A percentile compares a stretch with the other conserved stretches of the same genome.
Conservation (phyloP, 257 asterid species). For the Dorcoceras hygrometricum region DNA sequence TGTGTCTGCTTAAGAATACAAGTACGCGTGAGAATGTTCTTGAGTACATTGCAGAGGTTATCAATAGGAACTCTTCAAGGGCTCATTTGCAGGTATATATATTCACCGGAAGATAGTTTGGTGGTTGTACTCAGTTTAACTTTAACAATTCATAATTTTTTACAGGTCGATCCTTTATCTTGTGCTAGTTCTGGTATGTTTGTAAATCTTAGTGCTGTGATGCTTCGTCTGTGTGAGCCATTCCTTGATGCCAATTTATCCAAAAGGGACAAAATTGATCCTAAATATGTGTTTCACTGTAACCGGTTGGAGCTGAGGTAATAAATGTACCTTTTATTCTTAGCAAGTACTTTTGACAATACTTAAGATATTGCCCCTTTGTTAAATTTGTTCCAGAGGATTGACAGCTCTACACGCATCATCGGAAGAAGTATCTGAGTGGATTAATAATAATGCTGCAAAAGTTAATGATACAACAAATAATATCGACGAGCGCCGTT, state of each 20-base stretch:
- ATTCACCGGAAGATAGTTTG: background rate
- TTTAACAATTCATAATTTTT: conserved; percentile 15
- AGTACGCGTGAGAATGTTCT: conserved; percentile 80
- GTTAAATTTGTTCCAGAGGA: conserved; percentile 48
- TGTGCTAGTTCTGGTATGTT: conserved; percentile 99
- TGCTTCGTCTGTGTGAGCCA: conserved; percentile 93
- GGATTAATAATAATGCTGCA: conserved; percentile 49
- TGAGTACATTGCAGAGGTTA: conserved; percentile 81
- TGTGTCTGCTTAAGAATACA: conserved; percentile 75
- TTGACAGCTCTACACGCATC: conserved; percentile 96
- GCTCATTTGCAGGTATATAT: conserved; percentile 72
- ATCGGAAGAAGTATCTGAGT: conserved; percentile 89
- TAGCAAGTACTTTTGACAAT: conserved; percentile 9
- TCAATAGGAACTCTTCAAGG: conserved; percentile 87
- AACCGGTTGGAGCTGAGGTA: conserved; percentile 84
- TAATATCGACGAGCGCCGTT: conserved; percentile 49
- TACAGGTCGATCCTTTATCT: conserved; percentile 84
- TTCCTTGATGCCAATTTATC: conserved; percentile 83
- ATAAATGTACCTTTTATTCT: conserved; percentile 17
- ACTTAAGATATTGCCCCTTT: conserved; percentile 25
- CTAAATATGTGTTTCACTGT: conserved; percentile 62
- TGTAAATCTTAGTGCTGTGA: conserved; percentile 87
- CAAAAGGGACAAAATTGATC: conserved; percentile 86
- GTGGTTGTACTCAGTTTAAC: background rate
- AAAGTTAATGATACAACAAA: conserved; percentile 35